Evolutionary conservation across 1,139 yeast species (phyloP), one percentile per base, ranked within the genome.

Genomic region (Kodamaea derodonti): DNA sequence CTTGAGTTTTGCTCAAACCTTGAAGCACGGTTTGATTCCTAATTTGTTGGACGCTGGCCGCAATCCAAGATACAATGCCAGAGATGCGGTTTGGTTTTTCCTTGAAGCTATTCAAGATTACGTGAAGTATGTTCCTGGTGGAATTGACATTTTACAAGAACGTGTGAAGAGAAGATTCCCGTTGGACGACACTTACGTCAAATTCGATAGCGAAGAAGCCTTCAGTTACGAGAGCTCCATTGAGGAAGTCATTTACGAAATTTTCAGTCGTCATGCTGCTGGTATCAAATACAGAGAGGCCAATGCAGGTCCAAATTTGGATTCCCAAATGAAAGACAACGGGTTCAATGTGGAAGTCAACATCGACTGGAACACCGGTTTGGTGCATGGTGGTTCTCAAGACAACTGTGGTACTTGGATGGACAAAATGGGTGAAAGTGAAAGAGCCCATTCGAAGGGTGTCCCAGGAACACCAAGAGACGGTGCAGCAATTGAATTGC

Each of bases 341-440:
- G 98, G 98, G 0, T 92, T 92, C 65, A 83, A 92, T 54, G 94
- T 90, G 28, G 74, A 78, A 43, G 76, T 87, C 2, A 54, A 63
- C 38, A 88, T 90, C 39, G 97, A 92, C 56, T 92, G 97, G 97
- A 52, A 65, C 0, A 88, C 84, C 17, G 98, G 98, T 0, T 64
- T 92, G 30, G 68, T 90, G 4, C 84, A 80, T 58, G 98, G 98
- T 31, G 98, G 98, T 1, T 85, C 86, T 35, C 95, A 84, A 56
- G 76, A 64, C 57, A 92, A 92, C 53, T 92, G 98, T 65, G 98
- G 98, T 15, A 92, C 98, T 0, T 92, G 98, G 98, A 92, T 90
- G 97, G 98, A 92, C 61, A 92, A 92, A 64, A 92, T 92, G 97
- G 98, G 98, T 14, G 98, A 92, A 62, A 85, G 95, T 52, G 78